Percentiles rank a stretch among this genome's conserved stretches.
Conservation (phyloP, 306 rosid genomes). For the Inga leiocalycina region DNA sequence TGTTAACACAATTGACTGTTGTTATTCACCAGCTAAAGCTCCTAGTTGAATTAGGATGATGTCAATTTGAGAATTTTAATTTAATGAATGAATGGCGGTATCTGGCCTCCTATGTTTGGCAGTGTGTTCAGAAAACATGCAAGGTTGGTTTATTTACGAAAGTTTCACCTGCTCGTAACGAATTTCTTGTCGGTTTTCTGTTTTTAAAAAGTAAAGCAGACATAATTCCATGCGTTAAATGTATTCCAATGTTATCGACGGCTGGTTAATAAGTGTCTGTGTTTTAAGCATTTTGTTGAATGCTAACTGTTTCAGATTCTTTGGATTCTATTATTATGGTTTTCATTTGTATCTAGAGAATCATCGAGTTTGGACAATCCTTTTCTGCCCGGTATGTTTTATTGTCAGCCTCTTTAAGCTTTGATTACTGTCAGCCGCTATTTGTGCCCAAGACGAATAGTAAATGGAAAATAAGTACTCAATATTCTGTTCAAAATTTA, state of each 20-base stretch:
- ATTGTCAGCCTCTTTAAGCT: no score
- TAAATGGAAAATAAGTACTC: neutral
- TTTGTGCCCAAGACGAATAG: neutral
- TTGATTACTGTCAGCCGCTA: neutral
- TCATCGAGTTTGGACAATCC: no score
- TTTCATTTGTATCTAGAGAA: neutral
- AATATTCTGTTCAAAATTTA: no score
- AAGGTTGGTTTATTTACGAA: neutral
- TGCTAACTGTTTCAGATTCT: no score
- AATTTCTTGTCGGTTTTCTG: no score
- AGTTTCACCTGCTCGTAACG: no score
- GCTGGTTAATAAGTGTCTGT: neutral
- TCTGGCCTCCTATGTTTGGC: neutral
- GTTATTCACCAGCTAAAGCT: conserved; percentile 21
- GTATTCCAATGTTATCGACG: no score
- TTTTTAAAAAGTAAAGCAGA: no score
- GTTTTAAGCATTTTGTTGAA: neutral
- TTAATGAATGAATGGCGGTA: conserved; percentile 14
- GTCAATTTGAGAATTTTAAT: conserved; percentile 23
- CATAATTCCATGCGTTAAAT: no score
- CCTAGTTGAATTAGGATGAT: conserved; percentile 18
- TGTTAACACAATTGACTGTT: conserved; percentile 35
- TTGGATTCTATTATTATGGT: no score
- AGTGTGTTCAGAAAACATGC: neutral
- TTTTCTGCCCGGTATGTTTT: no score